Evolutionary conservation across 768 basidiomycete genomes (phyloP).

Genomic region (Mycena maculata): DNA sequence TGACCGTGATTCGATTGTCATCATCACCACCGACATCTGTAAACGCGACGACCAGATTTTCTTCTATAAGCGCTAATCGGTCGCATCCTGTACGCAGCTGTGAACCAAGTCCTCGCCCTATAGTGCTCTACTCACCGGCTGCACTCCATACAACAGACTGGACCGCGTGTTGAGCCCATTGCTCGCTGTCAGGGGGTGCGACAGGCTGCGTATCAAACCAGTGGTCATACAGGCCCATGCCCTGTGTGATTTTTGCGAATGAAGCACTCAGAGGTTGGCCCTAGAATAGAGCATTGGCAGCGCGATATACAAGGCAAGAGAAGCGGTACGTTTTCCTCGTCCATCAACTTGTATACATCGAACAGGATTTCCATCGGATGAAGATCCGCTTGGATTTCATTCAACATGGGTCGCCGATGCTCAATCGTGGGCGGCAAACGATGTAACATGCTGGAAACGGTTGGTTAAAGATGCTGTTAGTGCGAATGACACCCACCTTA

Average conservation of each 20-base stretch:
- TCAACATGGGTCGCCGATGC: slow-evolving; percentile 63
- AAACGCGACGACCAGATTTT: slow-evolving; percentile 77
- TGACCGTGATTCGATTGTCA: slow-evolving; percentile 68
- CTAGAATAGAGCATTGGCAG: slow-evolving; percentile 47
- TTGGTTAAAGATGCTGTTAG: slow-evolving; percentile 11
- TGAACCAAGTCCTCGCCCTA: not conserved
- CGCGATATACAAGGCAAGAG: slow-evolving; percentile 4
- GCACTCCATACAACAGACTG: slow-evolving; percentile 80
- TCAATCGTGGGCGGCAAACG: slow-evolving; percentile 69
- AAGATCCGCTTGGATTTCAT: slow-evolving; percentile 80
- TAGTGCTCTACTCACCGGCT: slow-evolving; percentile 58
- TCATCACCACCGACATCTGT: slow-evolving; percentile 67
- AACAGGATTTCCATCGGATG: slow-evolving; percentile 82
- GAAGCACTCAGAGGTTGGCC: slow-evolving; percentile 77
- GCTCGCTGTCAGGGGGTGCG: slow-evolving; percentile 63
- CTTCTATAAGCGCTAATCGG: slow-evolving; percentile 72
- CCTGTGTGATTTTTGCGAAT: slow-evolving; percentile 76
- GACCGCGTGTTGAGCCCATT: slow-evolving; percentile 80
- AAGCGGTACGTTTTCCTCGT: slow-evolving; percentile 66
- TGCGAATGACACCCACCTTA: slow-evolving; percentile 59
- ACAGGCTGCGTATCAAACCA: slow-evolving; percentile 71
- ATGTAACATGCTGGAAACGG: slow-evolving; percentile 69
- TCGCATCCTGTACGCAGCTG: slow-evolving; percentile 65
- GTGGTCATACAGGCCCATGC: slow-evolving; percentile 75
- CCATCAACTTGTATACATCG: slow-evolving; percentile 82